phyloP scores from a whole-genome alignment of 345 rosid genomes.

The Sisymbrium irio region DNA sequence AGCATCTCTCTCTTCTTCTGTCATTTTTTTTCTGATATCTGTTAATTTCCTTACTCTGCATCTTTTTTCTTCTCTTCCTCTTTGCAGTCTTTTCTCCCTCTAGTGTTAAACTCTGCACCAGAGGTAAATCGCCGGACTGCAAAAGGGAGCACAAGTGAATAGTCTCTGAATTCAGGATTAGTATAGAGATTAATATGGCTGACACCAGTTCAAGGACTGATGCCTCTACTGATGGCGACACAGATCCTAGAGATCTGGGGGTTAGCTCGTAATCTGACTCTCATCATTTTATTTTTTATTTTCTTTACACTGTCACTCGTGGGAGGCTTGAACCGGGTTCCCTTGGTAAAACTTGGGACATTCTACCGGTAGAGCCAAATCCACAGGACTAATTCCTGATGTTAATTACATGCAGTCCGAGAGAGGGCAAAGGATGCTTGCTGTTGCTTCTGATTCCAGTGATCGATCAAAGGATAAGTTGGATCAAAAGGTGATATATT shows the following conservation, averaged over 20 bases:
- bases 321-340: constrained; percentile 18
- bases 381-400: constrained; percentile 15
- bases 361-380: constrained; percentile 8
- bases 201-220: constrained; percentile 90
- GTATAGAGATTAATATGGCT: constrained; percentile 57
- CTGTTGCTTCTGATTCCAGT: constrained; percentile 74
- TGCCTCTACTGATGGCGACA: constrained; percentile 74
- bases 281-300: constrained; percentile 19
- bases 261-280: constrained; percentile 42
- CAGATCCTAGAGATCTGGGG: constrained; percentile 79
- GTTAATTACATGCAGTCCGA: constrained; percentile 54
- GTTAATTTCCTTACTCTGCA: not conserved
- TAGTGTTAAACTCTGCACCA: constrained; percentile 16
- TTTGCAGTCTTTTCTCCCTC: constrained; percentile 15
- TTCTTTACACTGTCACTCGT: constrained; percentile 24
- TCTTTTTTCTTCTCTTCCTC: not conserved
- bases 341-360: constrained; percentile 16
- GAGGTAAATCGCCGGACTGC: constrained; percentile 18
- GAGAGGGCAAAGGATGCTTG: constrained; percentile 47
- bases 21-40: not conserved
- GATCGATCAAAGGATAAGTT: constrained; percentile 85
- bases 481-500: constrained; percentile 74
- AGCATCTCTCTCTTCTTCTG: not conserved
- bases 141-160: constrained; percentile 41
- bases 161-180: constrained; percentile 47